Evolutionary conservation across 495 filamentous ascomycete genomes (phyloP).

Genomic region (Parachaetomium inaequale): DNA sequence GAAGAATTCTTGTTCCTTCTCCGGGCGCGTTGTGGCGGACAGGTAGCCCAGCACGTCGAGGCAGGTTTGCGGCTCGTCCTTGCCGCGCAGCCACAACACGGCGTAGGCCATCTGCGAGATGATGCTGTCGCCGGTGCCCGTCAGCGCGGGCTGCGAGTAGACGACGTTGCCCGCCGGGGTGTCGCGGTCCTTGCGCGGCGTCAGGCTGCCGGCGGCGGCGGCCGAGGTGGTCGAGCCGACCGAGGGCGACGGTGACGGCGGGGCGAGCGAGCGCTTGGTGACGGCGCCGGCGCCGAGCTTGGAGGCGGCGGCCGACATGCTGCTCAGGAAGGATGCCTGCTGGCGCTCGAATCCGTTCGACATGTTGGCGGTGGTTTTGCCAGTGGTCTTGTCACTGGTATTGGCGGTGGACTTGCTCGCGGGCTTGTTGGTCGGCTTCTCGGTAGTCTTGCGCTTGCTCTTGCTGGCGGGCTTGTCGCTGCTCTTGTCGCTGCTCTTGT

Average conservation of each 20-base stretch:
- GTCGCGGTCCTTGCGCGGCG: conserved; percentile 56
- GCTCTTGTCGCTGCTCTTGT: too few relatives aligned
- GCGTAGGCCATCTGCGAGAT: conserved; percentile 82
- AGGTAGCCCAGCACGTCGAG: conserved; percentile 73
- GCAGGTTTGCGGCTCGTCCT: conserved; percentile 66
- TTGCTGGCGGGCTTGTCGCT: too few relatives aligned
- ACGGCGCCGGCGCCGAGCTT: conserved; percentile 39
- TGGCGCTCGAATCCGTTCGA: conserved; percentile 51
- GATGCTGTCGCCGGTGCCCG: conserved; percentile 71
- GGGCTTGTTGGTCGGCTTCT: too few relatives aligned
- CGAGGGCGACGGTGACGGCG: conserved; percentile 39
- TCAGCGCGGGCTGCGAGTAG: conserved; percentile 74
- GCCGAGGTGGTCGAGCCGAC: conserved; percentile 48
- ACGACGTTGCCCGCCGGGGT: conserved; percentile 41
- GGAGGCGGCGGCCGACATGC: conserved; percentile 45
- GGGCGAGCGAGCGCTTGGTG: conserved; percentile 45
- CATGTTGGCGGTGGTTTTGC: conserved; percentile 35
- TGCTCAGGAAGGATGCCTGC: conserved; percentile 45
- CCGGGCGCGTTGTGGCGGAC: conserved; percentile 53
- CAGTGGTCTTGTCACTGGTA: too few relatives aligned
- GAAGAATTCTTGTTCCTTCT: conserved; percentile 41
- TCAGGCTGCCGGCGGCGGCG: conserved; percentile 37
- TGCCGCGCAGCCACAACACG: conserved; percentile 77
- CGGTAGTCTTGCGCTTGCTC: too few relatives aligned
- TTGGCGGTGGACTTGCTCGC: too few relatives aligned